Percentiles rank a stretch among this genome's conserved stretches.
Evolutionary conservation across 768 basidiomycete species (phyloP).

Genomic region (Cubamyces lactineus): DNA sequence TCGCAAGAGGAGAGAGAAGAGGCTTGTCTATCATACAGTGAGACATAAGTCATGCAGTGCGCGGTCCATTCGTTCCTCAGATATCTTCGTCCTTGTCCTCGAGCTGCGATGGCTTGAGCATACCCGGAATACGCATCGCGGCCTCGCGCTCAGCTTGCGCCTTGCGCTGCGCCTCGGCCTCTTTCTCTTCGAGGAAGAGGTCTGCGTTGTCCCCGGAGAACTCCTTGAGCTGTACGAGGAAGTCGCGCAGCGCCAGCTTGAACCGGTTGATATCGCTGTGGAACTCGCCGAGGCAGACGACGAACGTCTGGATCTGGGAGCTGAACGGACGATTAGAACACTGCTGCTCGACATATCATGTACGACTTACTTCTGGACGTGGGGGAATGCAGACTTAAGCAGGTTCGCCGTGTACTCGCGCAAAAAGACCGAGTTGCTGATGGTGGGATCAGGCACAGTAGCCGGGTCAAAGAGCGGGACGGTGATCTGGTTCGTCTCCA

Average conservation of each 20-base stretch:
- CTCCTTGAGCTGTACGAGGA: slow-evolving; percentile 97
- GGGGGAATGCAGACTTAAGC: slow-evolving; percentile 88
- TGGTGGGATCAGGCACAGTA: slow-evolving; percentile 65
- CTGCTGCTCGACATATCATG: background rate
- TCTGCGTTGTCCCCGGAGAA: slow-evolving; percentile 96
- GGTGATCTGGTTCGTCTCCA: slow-evolving; percentile 78
- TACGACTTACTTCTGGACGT: slow-evolving; percentile 75
- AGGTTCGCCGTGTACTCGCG: slow-evolving; percentile 86
- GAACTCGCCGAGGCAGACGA: slow-evolving; percentile 67
- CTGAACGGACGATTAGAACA: slow-evolving; percentile 40
- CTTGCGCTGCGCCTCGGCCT: slow-evolving; percentile 77
- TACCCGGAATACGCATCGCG: slow-evolving; percentile 94
- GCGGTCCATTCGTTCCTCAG: slow-evolving; percentile 37
- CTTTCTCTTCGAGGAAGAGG: slow-evolving; percentile 92
- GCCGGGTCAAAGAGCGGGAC: slow-evolving; percentile 85
- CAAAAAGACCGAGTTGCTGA: slow-evolving; percentile 80
- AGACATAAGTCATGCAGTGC: slow-evolving; percentile 24
- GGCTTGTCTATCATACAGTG: slow-evolving; percentile 30
- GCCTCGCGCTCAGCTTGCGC: slow-evolving; percentile 83
- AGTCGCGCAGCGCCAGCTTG: slow-evolving; percentile 94
- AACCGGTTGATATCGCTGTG: slow-evolving; percentile 85
- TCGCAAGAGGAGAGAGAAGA: background rate
- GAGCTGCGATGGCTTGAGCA: slow-evolving; percentile 94
- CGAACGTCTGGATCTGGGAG: slow-evolving; percentile 72
- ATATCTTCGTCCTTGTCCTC: slow-evolving; percentile 94